Evolutionary conservation across 768 basidiomycete genomes (phyloP).

Genomic region (Coprinellus micaceus): DNA sequence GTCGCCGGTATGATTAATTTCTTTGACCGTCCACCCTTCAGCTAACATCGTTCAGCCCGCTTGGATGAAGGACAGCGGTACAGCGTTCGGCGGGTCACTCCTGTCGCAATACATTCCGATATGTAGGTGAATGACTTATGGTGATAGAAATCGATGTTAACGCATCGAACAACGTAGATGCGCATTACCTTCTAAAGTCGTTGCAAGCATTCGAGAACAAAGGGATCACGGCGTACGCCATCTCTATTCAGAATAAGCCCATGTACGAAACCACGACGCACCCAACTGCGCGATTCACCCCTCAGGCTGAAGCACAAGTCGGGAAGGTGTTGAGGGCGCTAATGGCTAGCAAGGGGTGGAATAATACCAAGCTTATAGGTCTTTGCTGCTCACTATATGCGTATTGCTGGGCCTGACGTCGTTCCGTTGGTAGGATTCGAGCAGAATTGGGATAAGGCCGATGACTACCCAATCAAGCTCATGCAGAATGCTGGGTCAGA

Average conservation of each 20-base stretch:
- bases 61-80: conserved; percentile 68
- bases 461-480: conserved; percentile 53
- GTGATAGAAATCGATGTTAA: too few relatives aligned
- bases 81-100: conserved; percentile 65
- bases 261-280: conserved; percentile 56
- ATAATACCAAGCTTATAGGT: conserved; percentile 56
- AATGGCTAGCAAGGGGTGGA: conserved; percentile 58
- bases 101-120: conserved; percentile 37
- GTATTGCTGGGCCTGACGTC: background rate
- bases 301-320: conserved; percentile 51
- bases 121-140: conserved; percentile 42
- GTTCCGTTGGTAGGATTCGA: conserved; percentile 31
- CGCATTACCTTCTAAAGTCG: conserved; percentile 62
- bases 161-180: conserved; percentile 35
- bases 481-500: conserved; percentile 55
- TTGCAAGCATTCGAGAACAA: conserved; percentile 59
- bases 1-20: conserved; percentile 51
- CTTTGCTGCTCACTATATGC: conserved; percentile 3
- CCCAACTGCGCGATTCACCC: conserved; percentile 51
- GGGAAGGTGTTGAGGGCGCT: conserved; percentile 49
- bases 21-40: conserved; percentile 3
- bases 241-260: conserved; percentile 55
- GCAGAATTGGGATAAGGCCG: conserved; percentile 67
- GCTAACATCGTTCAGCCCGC: conserved; percentile 44
- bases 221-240: conserved; percentile 57